Base-by-base conservation (phyloP, 2,329 filamentous ascomycete genomes). In the Thielaviopsis ethacetica region DNA sequence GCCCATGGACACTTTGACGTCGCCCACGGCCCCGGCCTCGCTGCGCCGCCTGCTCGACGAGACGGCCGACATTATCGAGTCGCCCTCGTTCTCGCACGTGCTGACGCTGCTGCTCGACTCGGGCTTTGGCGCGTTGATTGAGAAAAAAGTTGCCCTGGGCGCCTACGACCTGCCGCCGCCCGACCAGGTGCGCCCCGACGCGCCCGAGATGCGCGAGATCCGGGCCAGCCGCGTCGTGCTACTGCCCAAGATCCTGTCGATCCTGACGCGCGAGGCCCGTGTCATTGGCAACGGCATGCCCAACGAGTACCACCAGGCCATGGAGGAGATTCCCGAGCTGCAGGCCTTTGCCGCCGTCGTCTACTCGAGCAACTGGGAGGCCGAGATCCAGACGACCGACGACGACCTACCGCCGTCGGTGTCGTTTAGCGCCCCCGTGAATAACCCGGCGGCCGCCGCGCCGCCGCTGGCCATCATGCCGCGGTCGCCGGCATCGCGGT, bases 1-100 rank as follows among this genome's bases (percentile, higher is more conserved):
- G 15, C 58, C 55, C 13, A 38, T 30, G 13, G 63, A 74, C 66
- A 52, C 71, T 66, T 62, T 70, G 15, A 34, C 52, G 6, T 38
- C 55, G 19, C 24, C 58, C 9, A 53, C 54, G 26, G 50, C 59
- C 4, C 56, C 61, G 7, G 57, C 69, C 75, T 30, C 76, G 78
- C 80, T 98, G 59, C 83, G 91, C 59, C 85, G 87, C 60, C 80
- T 98, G 21, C 80, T 98, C 1, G 91, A 98, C 68, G 93, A 98
- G 74, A 97, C 93, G 1, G 88, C 91, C 47, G 93, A 98, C 68
- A 80, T 98, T 24, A 85, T 97, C 67, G 93, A 98, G 68, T 96
- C 93, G 1, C 93, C 93, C 0, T 81, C 88, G 41, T 97, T 97
- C 71, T 81, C 84, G 0, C 85, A 90, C 66, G 90, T 98, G 41